phyloP scores from a whole-genome alignment of 2,329 filamentous ascomycete species.

The Arthrinium puccinioides region DNA sequence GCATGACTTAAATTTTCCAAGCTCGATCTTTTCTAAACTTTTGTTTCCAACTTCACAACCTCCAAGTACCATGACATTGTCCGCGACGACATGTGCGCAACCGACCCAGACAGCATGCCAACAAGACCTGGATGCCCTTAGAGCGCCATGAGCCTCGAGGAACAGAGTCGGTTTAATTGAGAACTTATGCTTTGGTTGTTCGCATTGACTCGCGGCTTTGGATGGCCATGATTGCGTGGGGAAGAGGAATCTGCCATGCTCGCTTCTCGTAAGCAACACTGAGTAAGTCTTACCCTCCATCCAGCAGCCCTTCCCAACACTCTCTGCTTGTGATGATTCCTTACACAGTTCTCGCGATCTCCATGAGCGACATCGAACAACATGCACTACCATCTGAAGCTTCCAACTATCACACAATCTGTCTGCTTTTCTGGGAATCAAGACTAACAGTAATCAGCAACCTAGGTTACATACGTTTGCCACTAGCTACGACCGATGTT shows the following conservation, averaged over 20 bases:
- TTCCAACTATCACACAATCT: background rate
- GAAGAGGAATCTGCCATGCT: background rate
- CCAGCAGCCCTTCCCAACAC: conserved; percentile 2
- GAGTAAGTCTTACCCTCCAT: conserved; percentile 8
- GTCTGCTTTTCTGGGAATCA: conserved; percentile 1
- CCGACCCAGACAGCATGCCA: too few species aligned
- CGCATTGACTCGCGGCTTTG: too few species aligned
- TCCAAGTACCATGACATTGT: too few species aligned
- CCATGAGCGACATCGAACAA: conserved; percentile 53
- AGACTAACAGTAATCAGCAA: background rate
- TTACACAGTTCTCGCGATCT: conserved; percentile 53
- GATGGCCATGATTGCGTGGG: too few species aligned
- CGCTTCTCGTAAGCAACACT: background rate
- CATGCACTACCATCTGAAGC: conserved; percentile 75
- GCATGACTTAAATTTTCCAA: too few species aligned
- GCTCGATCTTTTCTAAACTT: too few species aligned
- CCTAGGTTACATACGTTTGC: background rate
- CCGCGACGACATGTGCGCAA: too few species aligned
- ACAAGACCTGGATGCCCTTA: too few species aligned
- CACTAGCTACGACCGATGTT: too few species aligned
- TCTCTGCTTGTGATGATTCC: conserved; percentile 44
- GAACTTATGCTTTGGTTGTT: background rate
- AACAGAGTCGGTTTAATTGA: too few species aligned
- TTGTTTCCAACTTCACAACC: too few species aligned
- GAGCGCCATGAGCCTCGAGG: too few species aligned